Evolutionary conservation across 2,329 filamentous ascomycete species (phyloP).

Genomic region (Neonectria hederae): DNA sequence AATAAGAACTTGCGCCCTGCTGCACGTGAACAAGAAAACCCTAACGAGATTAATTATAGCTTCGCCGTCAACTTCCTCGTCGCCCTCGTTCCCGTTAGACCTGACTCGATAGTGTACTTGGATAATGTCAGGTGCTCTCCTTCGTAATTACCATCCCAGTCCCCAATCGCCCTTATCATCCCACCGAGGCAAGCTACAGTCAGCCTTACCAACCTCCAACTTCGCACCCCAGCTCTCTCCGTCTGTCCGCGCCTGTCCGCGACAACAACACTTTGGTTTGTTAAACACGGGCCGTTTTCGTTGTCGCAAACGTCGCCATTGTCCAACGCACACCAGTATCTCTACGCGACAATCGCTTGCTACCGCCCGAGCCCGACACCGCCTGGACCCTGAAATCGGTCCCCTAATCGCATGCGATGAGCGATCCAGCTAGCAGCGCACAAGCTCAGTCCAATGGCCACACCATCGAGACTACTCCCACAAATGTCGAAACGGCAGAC

Average conservation of each 20-base stretch:
- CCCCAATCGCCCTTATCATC: slow-evolving; percentile 36
- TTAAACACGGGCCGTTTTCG: not conserved
- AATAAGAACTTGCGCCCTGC: not conserved
- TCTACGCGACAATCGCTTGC: slow-evolving; percentile 19
- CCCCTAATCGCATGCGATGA: slow-evolving; percentile 24
- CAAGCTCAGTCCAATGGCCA: slow-evolving; percentile 28
- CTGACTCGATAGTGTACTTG: slow-evolving; percentile 12
- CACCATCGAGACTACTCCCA: not conserved
- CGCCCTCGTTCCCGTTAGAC: not conserved
- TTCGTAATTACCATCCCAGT: slow-evolving; percentile 14
- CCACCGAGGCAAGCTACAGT: slow-evolving; percentile 6
- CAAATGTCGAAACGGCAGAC: not conserved
- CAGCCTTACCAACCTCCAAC: not conserved
- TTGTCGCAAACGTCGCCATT: slow-evolving; percentile 16
- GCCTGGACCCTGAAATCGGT: not conserved
- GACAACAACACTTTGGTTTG: slow-evolving; percentile 8
- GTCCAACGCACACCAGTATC: not conserved
- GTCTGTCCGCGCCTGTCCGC: not conserved
- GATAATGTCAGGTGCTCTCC: slow-evolving; percentile 21
- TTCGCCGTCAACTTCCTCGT: not conserved
- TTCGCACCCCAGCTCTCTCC: slow-evolving; percentile 15
- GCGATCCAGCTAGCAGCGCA: slow-evolving; percentile 22
- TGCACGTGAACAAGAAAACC: not conserved
- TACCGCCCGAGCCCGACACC: not conserved
- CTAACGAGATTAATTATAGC: not conserved